Evolutionary conservation across 495 filamentous ascomycete species (phyloP).

Genomic region (Lophiostoma macrostomum): DNA sequence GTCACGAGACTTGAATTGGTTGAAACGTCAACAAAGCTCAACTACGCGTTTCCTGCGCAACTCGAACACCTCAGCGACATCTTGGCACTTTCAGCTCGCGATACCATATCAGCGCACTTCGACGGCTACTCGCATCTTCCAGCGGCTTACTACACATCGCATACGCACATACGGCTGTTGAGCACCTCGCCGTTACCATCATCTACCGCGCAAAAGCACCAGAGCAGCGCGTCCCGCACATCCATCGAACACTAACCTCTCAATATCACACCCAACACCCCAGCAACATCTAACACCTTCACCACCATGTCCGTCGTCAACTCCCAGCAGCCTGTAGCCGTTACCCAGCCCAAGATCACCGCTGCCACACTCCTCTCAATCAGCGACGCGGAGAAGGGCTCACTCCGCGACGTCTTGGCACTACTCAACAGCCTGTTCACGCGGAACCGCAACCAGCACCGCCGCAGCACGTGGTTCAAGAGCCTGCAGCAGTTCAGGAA

Average conservation of each 20-base stretch:
- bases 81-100: too few relatives aligned
- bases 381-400: constrained; percentile 9
- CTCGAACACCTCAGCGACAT: too few relatives aligned
- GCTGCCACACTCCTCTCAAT: constrained; percentile 1
- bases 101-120: too few relatives aligned
- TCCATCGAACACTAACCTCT: not conserved
- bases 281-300: not conserved
- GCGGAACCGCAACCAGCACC: constrained; percentile 31
- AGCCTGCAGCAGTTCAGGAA: constrained; percentile 20
- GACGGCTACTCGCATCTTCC: too few relatives aligned
- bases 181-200: too few relatives aligned
- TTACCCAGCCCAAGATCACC: not conserved
- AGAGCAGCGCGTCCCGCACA: too few relatives aligned
- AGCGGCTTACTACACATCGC: too few relatives aligned
- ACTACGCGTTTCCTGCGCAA: too few relatives aligned
- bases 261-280: not conserved
- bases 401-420: constrained; percentile 19
- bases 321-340: constrained; percentile 1
- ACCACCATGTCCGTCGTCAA: constrained; percentile 12
- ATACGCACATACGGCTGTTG: too few relatives aligned
- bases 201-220: too few relatives aligned
- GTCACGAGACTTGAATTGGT: too few relatives aligned
- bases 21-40: too few relatives aligned
- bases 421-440: constrained; percentile 25
- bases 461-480: constrained; percentile 29